Percentiles rank a stretch among this genome's conserved stretches.
phyloP scores from a whole-genome alignment of 352 stramenopile species.

The Pythium utonaiense region DNA sequence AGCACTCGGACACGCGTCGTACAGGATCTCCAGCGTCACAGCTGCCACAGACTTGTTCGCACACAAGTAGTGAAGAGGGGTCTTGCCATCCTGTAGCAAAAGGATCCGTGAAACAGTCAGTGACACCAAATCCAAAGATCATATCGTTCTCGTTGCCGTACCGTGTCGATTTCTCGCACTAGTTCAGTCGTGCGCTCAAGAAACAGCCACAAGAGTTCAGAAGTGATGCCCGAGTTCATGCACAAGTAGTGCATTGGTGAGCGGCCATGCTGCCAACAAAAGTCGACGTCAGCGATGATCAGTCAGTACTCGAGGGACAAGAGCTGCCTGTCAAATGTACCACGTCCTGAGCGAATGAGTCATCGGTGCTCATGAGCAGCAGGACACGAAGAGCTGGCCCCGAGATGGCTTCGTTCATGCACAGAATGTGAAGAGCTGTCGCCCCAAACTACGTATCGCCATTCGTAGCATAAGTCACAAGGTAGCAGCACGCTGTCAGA shows the following conservation, averaged over 20 bases:
- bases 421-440: conserved; percentile 60
- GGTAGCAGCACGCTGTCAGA: not conserved
- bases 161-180: conserved; percentile 49
- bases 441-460: conserved; percentile 63
- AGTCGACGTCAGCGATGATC: not conserved
- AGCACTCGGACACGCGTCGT: conserved; percentile 59
- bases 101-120: not conserved
- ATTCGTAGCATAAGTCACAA: too few relatives aligned
- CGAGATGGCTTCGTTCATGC: conserved; percentile 51
- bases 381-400: conserved; percentile 33
- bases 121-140: not conserved
- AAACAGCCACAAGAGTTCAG: conserved; percentile 69
- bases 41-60: conserved; percentile 45
- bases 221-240: conserved; percentile 49
- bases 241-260: conserved; percentile 73
- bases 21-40: conserved; percentile 61
- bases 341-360: conserved; percentile 44
- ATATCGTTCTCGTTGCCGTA: conserved; percentile 6
- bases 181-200: conserved; percentile 57
- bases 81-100: conserved; percentile 41
- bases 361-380: conserved; percentile 40
- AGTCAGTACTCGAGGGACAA: not conserved
- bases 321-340: conserved; percentile 25
- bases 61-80: conserved; percentile 61
- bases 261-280: conserved; percentile 33